These are phyloP conservation scores for Vickermania spadyakhi DNA, from an alignment of 208 protist species.

Conservation along the genomic window DNA sequence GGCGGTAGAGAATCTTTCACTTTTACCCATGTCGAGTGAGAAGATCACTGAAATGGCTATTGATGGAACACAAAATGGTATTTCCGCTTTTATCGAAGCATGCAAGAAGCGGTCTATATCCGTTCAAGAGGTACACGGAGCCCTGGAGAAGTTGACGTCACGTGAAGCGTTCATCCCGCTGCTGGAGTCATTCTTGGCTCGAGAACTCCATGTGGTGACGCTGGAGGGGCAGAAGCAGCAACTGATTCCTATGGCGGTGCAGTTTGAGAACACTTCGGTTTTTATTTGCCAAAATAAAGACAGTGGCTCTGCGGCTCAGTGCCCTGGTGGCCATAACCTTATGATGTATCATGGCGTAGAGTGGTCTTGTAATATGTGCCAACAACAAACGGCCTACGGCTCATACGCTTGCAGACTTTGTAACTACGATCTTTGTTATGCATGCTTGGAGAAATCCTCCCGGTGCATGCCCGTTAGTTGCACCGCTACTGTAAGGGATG, in stretches of 20 bases:
- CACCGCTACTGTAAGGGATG: slow-evolving; percentile 48
- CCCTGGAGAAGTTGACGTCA: background rate
- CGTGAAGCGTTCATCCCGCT: background rate
- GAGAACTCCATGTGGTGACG: slow-evolving; percentile 8
- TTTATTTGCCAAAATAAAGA: slow-evolving; percentile 5
- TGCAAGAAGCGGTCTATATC: background rate
- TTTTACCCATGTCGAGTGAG: background rate
- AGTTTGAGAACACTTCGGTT: background rate
- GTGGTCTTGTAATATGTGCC: slow-evolving; percentile 67
- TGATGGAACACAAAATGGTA: background rate
- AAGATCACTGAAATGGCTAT: background rate
- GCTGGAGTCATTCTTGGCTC: slow-evolving; percentile 6
- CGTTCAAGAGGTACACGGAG: background rate
- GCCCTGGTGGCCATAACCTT: slow-evolving; percentile 43
- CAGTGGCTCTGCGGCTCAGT: slow-evolving; percentile 10
- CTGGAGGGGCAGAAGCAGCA: slow-evolving; percentile 1
- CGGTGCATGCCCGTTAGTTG: slow-evolving; percentile 32
- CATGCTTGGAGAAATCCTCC: slow-evolving; percentile 29
- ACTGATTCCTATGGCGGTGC: slow-evolving; percentile 5
- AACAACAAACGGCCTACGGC: slow-evolving; percentile 19
- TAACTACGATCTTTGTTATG: slow-evolving; percentile 72
- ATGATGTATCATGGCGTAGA: slow-evolving; percentile 57
- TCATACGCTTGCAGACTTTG: slow-evolving; percentile 65
- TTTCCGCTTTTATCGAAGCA: background rate
- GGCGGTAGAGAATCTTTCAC: background rate